Evolutionary conservation across 1,139 yeast species (phyloP).

Genomic region (Hanseniaspora uvarum): DNA sequence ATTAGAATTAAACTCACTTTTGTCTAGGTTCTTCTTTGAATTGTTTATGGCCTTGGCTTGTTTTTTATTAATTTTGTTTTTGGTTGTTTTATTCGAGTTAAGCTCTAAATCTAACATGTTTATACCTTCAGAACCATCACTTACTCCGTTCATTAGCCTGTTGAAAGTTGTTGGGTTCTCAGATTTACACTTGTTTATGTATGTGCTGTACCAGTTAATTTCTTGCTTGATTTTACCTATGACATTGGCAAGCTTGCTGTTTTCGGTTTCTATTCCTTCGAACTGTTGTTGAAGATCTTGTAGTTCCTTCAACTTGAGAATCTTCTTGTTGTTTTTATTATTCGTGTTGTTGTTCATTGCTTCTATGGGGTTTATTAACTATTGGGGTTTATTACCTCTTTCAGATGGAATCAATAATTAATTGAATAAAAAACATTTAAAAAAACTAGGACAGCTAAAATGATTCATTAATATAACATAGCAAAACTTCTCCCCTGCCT

Average conservation of each 20-base stretch:
- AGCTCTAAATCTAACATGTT: conserved; percentile 14
- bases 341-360: conserved; percentile 16
- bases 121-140: conserved; percentile 15
- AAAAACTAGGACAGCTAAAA: not conserved
- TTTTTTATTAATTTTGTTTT: conserved; percentile 8
- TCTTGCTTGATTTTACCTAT: conserved; percentile 27
- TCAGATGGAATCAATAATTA: not conserved
- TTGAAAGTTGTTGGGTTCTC: conserved; percentile 16
- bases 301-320: conserved; percentile 12
- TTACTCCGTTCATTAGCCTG: conserved; percentile 6
- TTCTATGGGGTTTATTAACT: conserved; percentile 20
- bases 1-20: not conserved
- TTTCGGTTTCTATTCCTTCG: conserved; percentile 24
- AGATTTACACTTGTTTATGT: conserved; percentile 15
- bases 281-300: conserved; percentile 23
- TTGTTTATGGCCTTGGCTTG: not conserved
- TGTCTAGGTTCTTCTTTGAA: not conserved
- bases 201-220: conserved; percentile 28
- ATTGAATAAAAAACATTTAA: not conserved
- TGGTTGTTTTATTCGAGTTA: not conserved
- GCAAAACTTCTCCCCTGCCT: conserved; percentile 14
- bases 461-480: too few species aligned
- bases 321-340: conserved; percentile 20
- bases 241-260: conserved; percentile 26
- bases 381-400: not conserved